Percentiles rank a stretch among this genome's conserved stretches.
phyloP scores from a whole-genome alignment of 179 eudicot species.

The Silene noctiflora region DNA sequence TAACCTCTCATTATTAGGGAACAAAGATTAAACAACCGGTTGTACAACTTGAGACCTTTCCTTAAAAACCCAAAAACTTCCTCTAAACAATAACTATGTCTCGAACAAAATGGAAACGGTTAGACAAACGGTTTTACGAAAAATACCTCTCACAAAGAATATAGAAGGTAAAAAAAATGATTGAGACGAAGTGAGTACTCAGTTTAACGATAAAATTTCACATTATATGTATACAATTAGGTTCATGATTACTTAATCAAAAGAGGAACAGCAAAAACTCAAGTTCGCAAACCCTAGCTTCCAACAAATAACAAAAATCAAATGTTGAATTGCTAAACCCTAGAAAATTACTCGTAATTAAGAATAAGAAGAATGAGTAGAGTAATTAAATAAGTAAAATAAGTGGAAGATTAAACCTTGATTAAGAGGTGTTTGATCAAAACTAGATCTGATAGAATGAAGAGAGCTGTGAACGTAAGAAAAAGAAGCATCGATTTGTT shows the following conservation, averaged over 20 bases:
- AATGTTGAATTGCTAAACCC: constrained; percentile 2
- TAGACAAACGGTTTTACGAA: neutral
- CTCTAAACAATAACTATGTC: no score
- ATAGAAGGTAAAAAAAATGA: no score
- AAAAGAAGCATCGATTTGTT: constrained; percentile 24
- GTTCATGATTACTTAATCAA: neutral
- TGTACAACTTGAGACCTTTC: no score
- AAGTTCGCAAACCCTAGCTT: constrained; percentile 3
- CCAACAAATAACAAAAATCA: neutral
- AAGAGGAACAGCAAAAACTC: neutral
- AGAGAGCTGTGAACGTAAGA: constrained; percentile 31
- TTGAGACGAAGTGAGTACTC: neutral
- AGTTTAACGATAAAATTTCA: neutral
- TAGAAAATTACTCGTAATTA: neutral
- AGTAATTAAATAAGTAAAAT: neutral
- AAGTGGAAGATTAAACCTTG: constrained; percentile 39
- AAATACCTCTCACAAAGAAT: neutral
- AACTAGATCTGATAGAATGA: constrained; percentile 29
- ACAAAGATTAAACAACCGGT: no score
- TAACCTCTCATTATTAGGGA: no score
- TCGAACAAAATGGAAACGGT: neutral
- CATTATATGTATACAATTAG: neutral
- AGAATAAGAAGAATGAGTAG: neutral
- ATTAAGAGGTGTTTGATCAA: constrained; percentile 35
- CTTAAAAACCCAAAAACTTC: no score